phyloP scores from a whole-genome alignment of 768 basidiomycete genomes.

The Leccinum fibrillosum region DNA sequence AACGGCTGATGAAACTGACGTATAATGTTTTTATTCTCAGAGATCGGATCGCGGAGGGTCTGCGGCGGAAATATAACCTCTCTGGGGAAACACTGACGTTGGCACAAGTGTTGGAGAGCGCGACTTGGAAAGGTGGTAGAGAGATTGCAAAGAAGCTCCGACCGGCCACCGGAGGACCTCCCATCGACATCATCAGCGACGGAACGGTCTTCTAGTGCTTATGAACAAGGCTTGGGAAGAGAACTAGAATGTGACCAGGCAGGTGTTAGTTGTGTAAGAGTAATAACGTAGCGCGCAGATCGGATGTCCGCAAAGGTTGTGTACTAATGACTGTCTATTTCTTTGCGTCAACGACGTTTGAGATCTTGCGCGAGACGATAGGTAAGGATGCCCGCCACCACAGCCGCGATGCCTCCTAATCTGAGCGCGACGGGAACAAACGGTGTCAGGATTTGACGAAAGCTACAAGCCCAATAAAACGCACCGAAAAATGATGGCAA shows the following conservation, averaged over 20 bases:
- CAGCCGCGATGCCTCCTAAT: conserved; percentile 54
- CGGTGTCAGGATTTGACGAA: not conserved
- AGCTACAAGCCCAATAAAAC: not conserved
- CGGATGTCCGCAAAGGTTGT: not conserved
- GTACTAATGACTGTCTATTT: not conserved
- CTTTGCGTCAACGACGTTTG: conserved; percentile 28
- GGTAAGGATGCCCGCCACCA: conserved; percentile 52
- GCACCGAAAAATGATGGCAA: conserved; percentile 80
- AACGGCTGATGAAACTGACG: conserved; percentile 1
- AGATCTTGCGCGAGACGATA: conserved; percentile 55
- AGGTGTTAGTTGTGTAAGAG: not conserved
- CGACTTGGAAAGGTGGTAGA: conserved; percentile 96
- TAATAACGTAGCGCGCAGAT: not conserved
- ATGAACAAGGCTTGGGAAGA: not conserved
- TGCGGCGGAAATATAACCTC: conserved; percentile 58
- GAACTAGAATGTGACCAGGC: not conserved
- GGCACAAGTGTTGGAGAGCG: conserved; percentile 89
- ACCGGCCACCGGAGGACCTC: conserved; percentile 73
- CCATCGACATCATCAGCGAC: conserved; percentile 83
- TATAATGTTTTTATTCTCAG: conserved; percentile 39
- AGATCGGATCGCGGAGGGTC: conserved; percentile 72
- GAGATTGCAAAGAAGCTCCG: conserved; percentile 84
- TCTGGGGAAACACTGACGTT: conserved; percentile 56
- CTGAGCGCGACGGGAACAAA: conserved; percentile 28
- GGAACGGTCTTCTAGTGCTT: conserved; percentile 68